These are phyloP conservation scores for Claviceps sp. DNA, from an alignment of 2,329 filamentous ascomycete genomes.

Conservation along the genomic window DNA sequence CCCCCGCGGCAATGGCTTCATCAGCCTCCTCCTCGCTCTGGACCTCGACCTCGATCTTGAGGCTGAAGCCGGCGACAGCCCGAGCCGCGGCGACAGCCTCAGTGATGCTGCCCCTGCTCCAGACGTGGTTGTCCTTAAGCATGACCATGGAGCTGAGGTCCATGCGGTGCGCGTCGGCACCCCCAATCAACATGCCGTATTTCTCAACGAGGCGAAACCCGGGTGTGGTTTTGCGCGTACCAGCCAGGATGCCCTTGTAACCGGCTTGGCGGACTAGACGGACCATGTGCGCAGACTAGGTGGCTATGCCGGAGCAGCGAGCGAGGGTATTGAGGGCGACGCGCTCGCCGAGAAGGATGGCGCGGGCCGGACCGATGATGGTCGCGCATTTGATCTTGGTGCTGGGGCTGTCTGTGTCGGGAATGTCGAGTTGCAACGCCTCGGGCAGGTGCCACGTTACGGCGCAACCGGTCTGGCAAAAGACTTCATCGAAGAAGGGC, in stretches of 20 bases:
- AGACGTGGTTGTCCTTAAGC: slow-evolving; percentile 98
- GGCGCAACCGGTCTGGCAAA: slow-evolving; percentile 76
- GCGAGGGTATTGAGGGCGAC: slow-evolving; percentile 86
- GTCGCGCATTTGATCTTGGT: slow-evolving; percentile 52
- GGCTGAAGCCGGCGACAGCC: slow-evolving; percentile 70
- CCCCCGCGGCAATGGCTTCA: slow-evolving; percentile 79
- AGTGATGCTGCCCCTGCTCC: slow-evolving; percentile 76
- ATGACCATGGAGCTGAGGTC: slow-evolving; percentile 93
- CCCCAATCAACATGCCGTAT: slow-evolving; percentile 92
- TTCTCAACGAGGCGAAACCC: slow-evolving; percentile 94
- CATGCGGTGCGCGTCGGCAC: slow-evolving; percentile 81
- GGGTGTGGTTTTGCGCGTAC: slow-evolving; percentile 92
- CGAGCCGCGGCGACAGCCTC: slow-evolving; percentile 76
- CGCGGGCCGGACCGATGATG: slow-evolving; percentile 68
- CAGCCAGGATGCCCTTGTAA: slow-evolving; percentile 75
- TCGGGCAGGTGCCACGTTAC: slow-evolving; percentile 80
- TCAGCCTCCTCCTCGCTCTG: slow-evolving; percentile 79
- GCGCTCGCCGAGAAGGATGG: slow-evolving; percentile 76
- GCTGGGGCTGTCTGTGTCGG: slow-evolving; percentile 1
- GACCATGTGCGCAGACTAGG: slow-evolving; percentile 45
- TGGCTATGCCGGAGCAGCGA: slow-evolving; percentile 82
- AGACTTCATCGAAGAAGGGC: slow-evolving; percentile 92
- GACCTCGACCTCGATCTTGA: slow-evolving; percentile 95
- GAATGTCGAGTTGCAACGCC: slow-evolving; percentile 33
- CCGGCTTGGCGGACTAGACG: slow-evolving; percentile 48